Percentiles rank a stretch among this genome's conserved stretches.
Evolutionary conservation across 2,329 filamentous ascomycete genomes (phyloP).

Genomic region (Madurella fahalii): DNA sequence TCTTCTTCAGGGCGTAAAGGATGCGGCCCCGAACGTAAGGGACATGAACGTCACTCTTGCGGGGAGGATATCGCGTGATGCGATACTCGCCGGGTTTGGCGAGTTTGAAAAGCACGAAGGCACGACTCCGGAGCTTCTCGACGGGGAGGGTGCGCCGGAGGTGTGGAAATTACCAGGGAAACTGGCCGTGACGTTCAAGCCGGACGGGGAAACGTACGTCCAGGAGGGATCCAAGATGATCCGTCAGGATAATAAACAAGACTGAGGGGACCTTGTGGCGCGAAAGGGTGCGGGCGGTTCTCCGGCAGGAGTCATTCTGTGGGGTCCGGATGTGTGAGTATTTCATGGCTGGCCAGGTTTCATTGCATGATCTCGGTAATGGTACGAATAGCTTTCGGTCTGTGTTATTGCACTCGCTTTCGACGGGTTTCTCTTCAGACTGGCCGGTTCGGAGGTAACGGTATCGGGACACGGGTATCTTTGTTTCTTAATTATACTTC

Average conservation of each 20-base stretch:
- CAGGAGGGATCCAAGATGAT: constrained; percentile 2
- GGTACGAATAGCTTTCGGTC: too few relatives aligned
- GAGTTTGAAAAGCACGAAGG: neutral
- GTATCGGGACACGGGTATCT: too few relatives aligned
- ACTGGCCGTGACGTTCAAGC: constrained; percentile 6
- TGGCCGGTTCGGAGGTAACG: too few relatives aligned
- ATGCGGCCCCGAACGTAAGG: neutral
- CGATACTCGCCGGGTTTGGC: neutral
- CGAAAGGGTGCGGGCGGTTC: neutral
- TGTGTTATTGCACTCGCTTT: too few relatives aligned
- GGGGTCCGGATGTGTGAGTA: too few relatives aligned
- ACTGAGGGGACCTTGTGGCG: neutral
- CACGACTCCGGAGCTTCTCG: neutral
- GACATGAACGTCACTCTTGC: constrained; percentile 13
- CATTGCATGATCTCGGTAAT: too few relatives aligned
- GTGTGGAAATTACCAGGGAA: constrained; percentile 8
- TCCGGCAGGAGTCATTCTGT: neutral
- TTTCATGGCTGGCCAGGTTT: too few relatives aligned
- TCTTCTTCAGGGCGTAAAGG: constrained; percentile 2
- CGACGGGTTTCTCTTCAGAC: too few relatives aligned
- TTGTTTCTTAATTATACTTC: too few relatives aligned
- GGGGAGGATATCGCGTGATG: constrained; percentile 1
- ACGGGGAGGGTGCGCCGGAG: neutral
- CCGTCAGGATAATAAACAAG: neutral
- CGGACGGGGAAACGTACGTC: constrained; percentile 3